A percentile compares a stretch with the other conserved stretches of the same genome.
Evolutionary conservation across 1,139 yeast genomes (phyloP).

Genomic region (Yamadazyma membranifaciens): DNA sequence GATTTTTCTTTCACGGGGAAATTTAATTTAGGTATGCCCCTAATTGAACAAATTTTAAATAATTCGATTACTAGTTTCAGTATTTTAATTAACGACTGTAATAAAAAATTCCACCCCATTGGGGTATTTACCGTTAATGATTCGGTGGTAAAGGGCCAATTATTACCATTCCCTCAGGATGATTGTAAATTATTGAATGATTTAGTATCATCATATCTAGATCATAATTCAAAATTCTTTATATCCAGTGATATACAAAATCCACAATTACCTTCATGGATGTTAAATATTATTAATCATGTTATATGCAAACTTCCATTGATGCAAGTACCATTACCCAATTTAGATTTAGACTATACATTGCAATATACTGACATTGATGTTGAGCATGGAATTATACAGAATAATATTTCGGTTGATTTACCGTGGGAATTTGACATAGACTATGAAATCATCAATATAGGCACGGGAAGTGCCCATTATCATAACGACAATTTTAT

Average conservation of each 20-base stretch:
- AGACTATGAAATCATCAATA: constrained; percentile 1
- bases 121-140: constrained; percentile 4
- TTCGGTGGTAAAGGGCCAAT: constrained; percentile 1
- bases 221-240: constrained; percentile 2
- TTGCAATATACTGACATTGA: not conserved
- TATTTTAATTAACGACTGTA: constrained; percentile 7
- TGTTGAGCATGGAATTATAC: not conserved
- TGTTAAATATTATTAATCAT: constrained; percentile 11
- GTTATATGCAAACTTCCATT: constrained; percentile 5
- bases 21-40: not conserved
- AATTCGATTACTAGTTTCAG: constrained; percentile 4
- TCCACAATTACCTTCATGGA: constrained; percentile 13
- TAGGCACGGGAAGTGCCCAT: constrained; percentile 1
- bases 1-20: constrained; percentile 3
- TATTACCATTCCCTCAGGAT: constrained; percentile 6
- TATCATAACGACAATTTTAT: not conserved
- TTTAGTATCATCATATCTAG: constrained; percentile 3
- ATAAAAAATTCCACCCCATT: constrained; percentile 2
- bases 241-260: not conserved
- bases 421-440: constrained; percentile 3
- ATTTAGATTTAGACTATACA: not conserved
- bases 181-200: constrained; percentile 7
- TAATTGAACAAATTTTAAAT: constrained; percentile 3
- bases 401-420: constrained; percentile 1
- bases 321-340: not conserved